Conservation (phyloP, 331 rosid genomes). For the Ulmus americana region DNA sequence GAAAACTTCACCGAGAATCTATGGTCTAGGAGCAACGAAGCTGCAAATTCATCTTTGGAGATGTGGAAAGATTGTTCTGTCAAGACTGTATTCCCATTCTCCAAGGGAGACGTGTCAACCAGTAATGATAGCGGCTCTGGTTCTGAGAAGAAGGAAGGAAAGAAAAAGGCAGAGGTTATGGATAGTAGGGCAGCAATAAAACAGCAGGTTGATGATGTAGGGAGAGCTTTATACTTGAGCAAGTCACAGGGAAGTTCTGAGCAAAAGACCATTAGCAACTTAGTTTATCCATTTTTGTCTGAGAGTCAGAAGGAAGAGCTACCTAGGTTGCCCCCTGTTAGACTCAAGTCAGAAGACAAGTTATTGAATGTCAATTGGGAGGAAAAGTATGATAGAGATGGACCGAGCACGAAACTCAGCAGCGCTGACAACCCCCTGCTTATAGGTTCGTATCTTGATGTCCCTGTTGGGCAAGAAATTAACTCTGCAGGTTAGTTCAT, state of each 20-base stretch:
- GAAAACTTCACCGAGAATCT: constrained; percentile 53
- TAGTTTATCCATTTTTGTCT: constrained; percentile 48
- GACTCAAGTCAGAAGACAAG: constrained; percentile 83
- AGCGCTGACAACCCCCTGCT: constrained; percentile 51
- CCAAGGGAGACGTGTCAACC: constrained; percentile 49
- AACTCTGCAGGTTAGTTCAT: constrained; percentile 61
- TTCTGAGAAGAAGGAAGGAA: constrained; percentile 63
- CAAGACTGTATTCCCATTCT: constrained; percentile 72
- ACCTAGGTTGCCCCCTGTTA: constrained; percentile 91
- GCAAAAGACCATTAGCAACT: constrained; percentile 40
- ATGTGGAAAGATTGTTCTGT: constrained; percentile 73
- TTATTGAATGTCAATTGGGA: constrained; percentile 59
- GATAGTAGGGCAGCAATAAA: constrained; percentile 59
- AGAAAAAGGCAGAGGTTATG: constrained; percentile 41
- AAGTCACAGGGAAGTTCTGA: constrained; percentile 63
- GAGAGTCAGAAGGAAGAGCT: constrained; percentile 77
- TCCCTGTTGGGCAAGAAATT: constrained; percentile 86
- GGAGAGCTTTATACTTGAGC: constrained; percentile 61
- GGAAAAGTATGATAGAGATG: constrained; percentile 73
- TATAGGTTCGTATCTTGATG: constrained; percentile 78
- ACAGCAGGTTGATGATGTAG: constrained; percentile 84
- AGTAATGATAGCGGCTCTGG: constrained; percentile 39
- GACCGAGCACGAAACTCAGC: constrained; percentile 39
- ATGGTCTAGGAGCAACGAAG: constrained; percentile 61
- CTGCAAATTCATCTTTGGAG: constrained; percentile 52